Conservation (phyloP, 2,329 filamentous ascomycete species). For the Pseudogymnoascus sp. region DNA sequence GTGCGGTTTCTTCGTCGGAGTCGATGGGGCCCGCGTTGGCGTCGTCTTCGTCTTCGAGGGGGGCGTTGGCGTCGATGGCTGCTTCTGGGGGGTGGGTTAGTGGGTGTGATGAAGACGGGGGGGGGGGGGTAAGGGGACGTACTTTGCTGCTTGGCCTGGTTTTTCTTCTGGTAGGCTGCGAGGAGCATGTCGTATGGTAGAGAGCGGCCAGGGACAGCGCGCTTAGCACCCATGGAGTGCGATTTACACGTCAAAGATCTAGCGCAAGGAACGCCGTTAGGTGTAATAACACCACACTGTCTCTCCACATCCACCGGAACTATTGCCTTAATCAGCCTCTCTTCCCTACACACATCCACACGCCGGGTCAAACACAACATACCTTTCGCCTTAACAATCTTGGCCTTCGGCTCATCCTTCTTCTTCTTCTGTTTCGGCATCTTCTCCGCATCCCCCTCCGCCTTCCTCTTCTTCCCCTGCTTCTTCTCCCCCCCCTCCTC, state of each 20-base stretch:
- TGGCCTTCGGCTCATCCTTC: conserved; percentile 82
- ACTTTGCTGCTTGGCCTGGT: conserved; percentile 97
- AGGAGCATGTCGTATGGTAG: conserved; percentile 89
- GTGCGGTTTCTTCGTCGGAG: conserved; percentile 86
- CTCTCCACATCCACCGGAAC: conserved; percentile 87
- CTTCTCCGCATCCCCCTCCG: conserved; percentile 68
- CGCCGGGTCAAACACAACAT: conserved; percentile 14
- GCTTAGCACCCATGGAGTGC: conserved; percentile 89
- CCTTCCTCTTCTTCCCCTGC: conserved; percentile 71
- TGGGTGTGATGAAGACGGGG: conserved; percentile 11
- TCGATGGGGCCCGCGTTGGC: conserved; percentile 74
- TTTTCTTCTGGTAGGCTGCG: conserved; percentile 89
- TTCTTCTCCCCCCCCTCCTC: conserved; percentile 49
- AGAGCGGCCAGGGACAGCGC: conserved; percentile 76
- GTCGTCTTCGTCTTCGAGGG: conserved; percentile 77
- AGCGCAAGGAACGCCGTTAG: conserved; percentile 80
- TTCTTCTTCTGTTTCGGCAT: conserved; percentile 86
- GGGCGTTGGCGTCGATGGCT: conserved; percentile 87
- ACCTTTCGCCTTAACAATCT: conserved; percentile 77
- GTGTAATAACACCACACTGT: conserved; percentile 80
- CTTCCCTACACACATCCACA: background rate
- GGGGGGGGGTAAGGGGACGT: conserved; percentile 31
- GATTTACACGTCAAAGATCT: conserved; percentile 88
- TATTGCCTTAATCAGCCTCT: conserved; percentile 21
- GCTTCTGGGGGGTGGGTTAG: conserved; percentile 56